Evolutionary conservation across 2,329 filamentous ascomycete species (phyloP), one percentile per base, ranked within the genome.

Genomic region (Penicillium griseofulvum): DNA sequence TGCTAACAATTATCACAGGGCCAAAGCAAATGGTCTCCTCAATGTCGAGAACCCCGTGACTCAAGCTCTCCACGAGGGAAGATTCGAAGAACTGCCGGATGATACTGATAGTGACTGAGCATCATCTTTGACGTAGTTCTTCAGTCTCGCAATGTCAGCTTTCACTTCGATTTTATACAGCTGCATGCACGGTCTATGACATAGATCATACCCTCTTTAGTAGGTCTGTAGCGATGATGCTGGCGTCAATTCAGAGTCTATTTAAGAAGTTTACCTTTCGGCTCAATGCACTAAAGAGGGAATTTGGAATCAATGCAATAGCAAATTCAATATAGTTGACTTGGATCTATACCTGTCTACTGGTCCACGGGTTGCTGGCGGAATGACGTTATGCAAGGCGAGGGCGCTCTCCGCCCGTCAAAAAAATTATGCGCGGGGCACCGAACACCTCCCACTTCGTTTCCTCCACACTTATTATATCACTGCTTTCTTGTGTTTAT

Each of bases 41-140:
- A 80, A 88, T 60, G 85, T 94, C 14, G 82, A 91, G 72, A 95
- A 95, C 68, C 91, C 90, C 0, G 86, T 95, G 2, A 83, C 85
- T 54, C 79, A 84, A 64, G 89, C 89, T 0, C 76, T 86, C 53
- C 82, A 84, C 43, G 84, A 88, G 60, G 90, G 90, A 0, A 78
- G 86, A 50, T 85, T 92, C 50, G 81, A 91, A 66, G 86, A 92
- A 66, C 68, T 92, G 38, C 76, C 80, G 16, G 83, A 85, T 51
- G 83, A 85, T 56, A 65, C 66, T 37, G 73, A 74, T 43, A 73
- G 69, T 49, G 71, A 74, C 51, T 54, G 22, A 43, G 24, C n/a
- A 33, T 26, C 8, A 10, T 16, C 5, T 34, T 24, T 46, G 12
- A 29, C 0, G 12, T 34, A 14, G 6, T 34, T 34, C 14, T 34